Base-by-base conservation (phyloP, 345 rosid species). In the Euphorbia peplus region DNA sequence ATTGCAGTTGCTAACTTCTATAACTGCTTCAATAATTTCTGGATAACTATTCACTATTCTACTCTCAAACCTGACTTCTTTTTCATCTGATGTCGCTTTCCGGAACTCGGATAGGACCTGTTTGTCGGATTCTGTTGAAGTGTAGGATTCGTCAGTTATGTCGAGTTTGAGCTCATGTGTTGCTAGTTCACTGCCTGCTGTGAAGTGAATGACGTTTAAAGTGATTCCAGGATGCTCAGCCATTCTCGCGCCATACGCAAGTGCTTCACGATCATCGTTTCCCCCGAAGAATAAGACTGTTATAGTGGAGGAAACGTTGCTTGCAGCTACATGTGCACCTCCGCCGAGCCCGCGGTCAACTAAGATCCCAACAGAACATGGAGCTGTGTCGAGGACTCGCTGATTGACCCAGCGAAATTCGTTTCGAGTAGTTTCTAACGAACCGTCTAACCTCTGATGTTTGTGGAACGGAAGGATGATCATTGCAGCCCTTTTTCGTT, bases 281-380 rank as follows among this genome's bases (percentile, higher is more conserved):
- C 98, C 95, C 6, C 98, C 98, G 10, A 92, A 88, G 79, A 92
- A 92, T 62, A 90, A 52, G 59, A 87, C 85, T 0, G 91, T 82
- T 8, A 92, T 51, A 4, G 66, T 61, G 3, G 79, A 83, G 19
- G 95, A 78, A 58, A 90, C 83, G 56, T 86, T 80, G 70, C 98
- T 85, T 5, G 95, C 88, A 0, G 96, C 21, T 0, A 90, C 86
- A 5, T 91, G 96, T 3, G 86, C 78, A 62, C 68, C n/a, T 4
- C 96, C 98, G 15, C 96, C 98, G 9, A 92, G 81, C 0, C 98
- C 98, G 5, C 98, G 92, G 48, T 92, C 98, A 8, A 92, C 92
- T 19, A 92, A 61, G 63, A 92, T 88, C 26, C 91, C 98, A 0
- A 92, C 95, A 0, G 98, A 90, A 73, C 96, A 92, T 3, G 80